A percentile compares a stretch with the other conserved stretches of the same genome.
Conservation (phyloP, 768 basidiomycete genomes). For the Phylloporus scabripes region DNA sequence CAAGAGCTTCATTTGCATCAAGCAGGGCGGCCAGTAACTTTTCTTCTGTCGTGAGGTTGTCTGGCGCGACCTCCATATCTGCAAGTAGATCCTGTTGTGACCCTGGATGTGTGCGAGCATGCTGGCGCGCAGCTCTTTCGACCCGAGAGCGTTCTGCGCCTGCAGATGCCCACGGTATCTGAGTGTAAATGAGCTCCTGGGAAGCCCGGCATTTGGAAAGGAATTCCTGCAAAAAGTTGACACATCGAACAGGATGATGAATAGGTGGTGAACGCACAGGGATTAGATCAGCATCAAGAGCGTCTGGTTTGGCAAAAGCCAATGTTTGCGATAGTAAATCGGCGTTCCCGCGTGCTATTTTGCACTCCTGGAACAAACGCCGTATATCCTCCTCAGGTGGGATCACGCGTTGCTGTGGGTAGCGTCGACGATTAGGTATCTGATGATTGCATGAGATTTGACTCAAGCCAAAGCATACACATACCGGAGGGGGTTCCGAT, state of each 20-base stretch:
- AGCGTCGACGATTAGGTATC: conserved; percentile 13
- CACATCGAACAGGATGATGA: background rate
- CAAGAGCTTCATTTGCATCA: conserved; percentile 64
- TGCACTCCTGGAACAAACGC: conserved; percentile 79
- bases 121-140: conserved; percentile 17
- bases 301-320: conserved; percentile 62
- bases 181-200: conserved; percentile 79
- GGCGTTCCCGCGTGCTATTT: conserved; percentile 79
- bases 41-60: conserved; percentile 66
- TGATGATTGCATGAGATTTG: background rate
- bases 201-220: conserved; percentile 71
- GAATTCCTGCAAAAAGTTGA: conserved; percentile 60
- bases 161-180: conserved; percentile 88
- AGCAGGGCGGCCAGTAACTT: conserved; percentile 67
- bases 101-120: conserved; percentile 14
- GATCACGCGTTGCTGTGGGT: conserved; percentile 40
- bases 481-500: conserved; percentile 22
- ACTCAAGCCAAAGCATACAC: background rate
- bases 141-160: conserved; percentile 67
- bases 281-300: conserved; percentile 60
- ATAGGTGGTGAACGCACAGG: conserved; percentile 39
- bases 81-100: conserved; percentile 19
- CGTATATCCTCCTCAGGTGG: conserved; percentile 82
- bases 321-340: conserved; percentile 66
- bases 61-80: conserved; percentile 30